Base-by-base conservation (phyloP, 257 asterid genomes). In the Solanum lycopersicoides region DNA sequence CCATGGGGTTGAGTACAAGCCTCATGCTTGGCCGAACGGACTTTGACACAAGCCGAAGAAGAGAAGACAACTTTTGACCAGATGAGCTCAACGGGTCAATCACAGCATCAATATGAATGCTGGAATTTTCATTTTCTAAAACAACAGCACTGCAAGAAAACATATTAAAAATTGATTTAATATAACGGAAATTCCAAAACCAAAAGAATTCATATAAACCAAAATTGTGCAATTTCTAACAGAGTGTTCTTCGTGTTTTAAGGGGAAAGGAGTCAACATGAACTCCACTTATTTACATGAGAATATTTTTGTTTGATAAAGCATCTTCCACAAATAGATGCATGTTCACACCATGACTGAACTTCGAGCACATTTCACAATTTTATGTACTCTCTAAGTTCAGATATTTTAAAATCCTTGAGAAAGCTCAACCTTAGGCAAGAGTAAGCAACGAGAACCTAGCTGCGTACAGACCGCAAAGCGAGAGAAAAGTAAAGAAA, bases 31-130 rank as follows among this genome's bases (percentile, higher is more conserved):
- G 98, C 88, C 92, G 97, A 89, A 92, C 84, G 47, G 92, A 93
- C 92, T 96, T 97, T 12, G 96, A 94, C 91, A 97, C 91, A 88
- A 96, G 87, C 87, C 95, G 91, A 63, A 97, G 99, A 91, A 97
- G 96, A 86, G 98, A 96, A 76, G 99, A 90, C 76, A 97, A 88
- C 93, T 95, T 97, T 93, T 97, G 99, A 88, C 99, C 99, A 89
- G 99, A 93, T 83, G 99, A 88, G 90, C 99, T 97, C 94, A 97
- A 90, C 89, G 99, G 99, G 93, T 97, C 99, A 87, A 97, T 88
- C 68, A 97, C 98, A 30, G 98, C 99, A 95, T 97, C 99, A 87
- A 97, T 94, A 87, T 96, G 99, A 87, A 97, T 94, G 94, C 95
- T 92, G 83, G 99, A 92, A 87, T 88, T 87, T 89, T 95, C 96